Evolutionary conservation across 768 basidiomycete genomes (phyloP), one percentile per base, ranked within the genome.

Genomic region (Bullera alba): DNA sequence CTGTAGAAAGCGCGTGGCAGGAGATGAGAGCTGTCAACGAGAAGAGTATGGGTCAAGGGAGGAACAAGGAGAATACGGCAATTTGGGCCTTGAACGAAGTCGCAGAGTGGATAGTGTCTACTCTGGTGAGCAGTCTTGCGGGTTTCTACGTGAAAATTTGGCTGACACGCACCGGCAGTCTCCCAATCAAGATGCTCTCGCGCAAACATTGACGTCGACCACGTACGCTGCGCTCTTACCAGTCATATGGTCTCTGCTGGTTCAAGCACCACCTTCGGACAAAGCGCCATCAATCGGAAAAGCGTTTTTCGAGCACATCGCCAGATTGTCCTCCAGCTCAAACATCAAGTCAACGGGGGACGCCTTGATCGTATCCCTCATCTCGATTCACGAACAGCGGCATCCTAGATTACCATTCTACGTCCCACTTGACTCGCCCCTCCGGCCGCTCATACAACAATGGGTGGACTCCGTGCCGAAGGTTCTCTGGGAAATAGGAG

Each of bases 381-480:
- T 82, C 28, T 74, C 90, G 58, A 89, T 92, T 56, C 64, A 70
- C 46, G 70, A 72, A 38, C 52, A 58, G 23, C 58, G 50, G 16
- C 48, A 59, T 39, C 63, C 65, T 2, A 41, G 5, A 14, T 50
- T 63, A 10, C 70, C 70, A 17, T 72, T 72, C 51, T 65, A 42
- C 46, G 51, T 72, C 5, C 54, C 57, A 1, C 26, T 36, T 0
- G 37, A 29, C 3, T 68, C 60, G 4, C 38, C 46, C 2, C 2
- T 66, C 5, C 39, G 64, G 7, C 30, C 41, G 7, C 17, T 45
- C 5, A 19, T 74, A 0, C 73, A 77, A 44, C 78, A 78, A 19
- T 95, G 91, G 89, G 57, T 89, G 16, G 69, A 78, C 23, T 81
- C 85, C 56, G 77, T 95, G 37, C 88, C 91, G 0, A 84, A 81